Evolutionary conservation across 2,329 filamentous ascomycete genomes (phyloP).

Genomic region (Aurifilum marmelostoma): DNA sequence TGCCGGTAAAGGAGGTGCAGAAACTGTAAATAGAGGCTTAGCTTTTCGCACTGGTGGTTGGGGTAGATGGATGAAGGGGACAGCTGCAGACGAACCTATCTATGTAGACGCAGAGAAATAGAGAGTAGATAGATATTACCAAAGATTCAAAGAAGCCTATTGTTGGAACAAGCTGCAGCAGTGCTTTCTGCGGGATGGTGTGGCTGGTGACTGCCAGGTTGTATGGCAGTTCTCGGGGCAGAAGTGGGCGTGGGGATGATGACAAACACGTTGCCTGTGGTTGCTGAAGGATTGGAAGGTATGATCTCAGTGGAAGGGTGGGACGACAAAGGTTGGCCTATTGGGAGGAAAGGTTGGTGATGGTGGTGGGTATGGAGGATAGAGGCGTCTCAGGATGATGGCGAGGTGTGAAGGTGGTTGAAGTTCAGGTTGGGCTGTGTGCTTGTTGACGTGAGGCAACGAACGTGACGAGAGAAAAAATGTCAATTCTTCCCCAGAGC

Average conservation of each 20-base stretch:
- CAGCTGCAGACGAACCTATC: constrained; percentile 7
- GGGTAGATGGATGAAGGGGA: not conserved
- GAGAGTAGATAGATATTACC: not conserved
- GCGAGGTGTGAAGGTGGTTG: not conserved
- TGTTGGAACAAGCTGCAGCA: constrained; percentile 4
- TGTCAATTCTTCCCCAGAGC: constrained; percentile 14
- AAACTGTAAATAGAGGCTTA: not conserved
- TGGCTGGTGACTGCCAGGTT: not conserved
- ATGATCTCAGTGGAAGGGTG: not conserved
- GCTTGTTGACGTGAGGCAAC: constrained; percentile 3
- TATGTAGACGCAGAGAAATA: not conserved
- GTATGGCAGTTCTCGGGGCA: not conserved
- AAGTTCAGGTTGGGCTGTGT: not conserved
- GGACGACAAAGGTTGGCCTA: too few species aligned
- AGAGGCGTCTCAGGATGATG: not conserved
- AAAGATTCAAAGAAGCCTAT: not conserved
- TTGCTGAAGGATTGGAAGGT: not conserved
- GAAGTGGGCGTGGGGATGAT: constrained; percentile 13
- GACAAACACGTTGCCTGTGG: not conserved
- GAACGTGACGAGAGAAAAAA: constrained; percentile 15
- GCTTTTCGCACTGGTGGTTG: constrained; percentile 1
- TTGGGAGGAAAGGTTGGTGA: not conserved
- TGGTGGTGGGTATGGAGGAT: constrained; percentile 1
- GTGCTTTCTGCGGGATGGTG: not conserved
- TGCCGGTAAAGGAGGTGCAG: constrained; percentile 1